These are phyloP conservation scores for Handroanthus guayacan DNA, from an alignment of 257 asterid genomes.

Conservation along the genomic window DNA sequence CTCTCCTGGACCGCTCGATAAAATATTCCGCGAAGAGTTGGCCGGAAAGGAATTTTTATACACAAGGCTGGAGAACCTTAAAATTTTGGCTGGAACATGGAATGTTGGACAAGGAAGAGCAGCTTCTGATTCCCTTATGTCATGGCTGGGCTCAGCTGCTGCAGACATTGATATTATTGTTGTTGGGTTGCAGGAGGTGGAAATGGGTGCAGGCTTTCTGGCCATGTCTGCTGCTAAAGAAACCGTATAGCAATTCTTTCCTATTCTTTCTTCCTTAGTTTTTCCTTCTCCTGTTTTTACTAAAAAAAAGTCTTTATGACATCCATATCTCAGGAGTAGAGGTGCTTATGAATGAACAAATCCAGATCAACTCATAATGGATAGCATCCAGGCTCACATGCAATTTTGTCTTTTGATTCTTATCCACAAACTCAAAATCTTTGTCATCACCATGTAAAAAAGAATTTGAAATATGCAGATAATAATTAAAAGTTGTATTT, in stretches of 20 bases:
- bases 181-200: constrained; percentile 97
- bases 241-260: constrained; percentile 63
- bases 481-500: neutral
- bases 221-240: constrained; percentile 99
- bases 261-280: constrained; percentile 10
- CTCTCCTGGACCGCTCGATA: constrained; percentile 89
- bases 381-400: constrained; percentile 1
- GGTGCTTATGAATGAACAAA: constrained; percentile 13
- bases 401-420: neutral
- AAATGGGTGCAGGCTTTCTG: constrained; percentile 99
- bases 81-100: constrained; percentile 97
- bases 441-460: neutral
- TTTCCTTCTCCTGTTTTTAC: constrained; percentile 1
- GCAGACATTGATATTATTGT: constrained; percentile 75
- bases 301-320: neutral
- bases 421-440: neutral
- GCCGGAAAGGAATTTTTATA: constrained; percentile 79
- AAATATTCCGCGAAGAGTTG: constrained; percentile 69
- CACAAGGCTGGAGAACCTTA: constrained; percentile 79
- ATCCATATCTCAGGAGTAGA: constrained; percentile 5
- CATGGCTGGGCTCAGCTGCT: constrained; percentile 91
- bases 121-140: constrained; percentile 80
- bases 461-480: neutral
- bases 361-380: neutral
- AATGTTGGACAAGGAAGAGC: constrained; percentile 98